Conservation (phyloP, 768 basidiomycete genomes). For the Roridomyces roridus region DNA sequence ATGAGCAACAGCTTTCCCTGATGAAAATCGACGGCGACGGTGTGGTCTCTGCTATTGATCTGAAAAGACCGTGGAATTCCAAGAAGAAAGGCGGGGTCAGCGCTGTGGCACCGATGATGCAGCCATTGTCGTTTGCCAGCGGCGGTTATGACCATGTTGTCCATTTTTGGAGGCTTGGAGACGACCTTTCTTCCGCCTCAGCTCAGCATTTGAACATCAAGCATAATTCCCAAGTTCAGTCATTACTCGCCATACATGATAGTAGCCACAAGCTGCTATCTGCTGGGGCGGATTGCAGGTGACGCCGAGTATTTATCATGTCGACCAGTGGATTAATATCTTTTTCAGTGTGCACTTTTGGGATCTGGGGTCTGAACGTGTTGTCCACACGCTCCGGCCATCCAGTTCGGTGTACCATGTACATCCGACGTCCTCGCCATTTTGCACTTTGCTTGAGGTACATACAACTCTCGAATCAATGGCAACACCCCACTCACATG, state of each 20-base stretch:
- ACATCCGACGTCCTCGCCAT: conserved; percentile 43
- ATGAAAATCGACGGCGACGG: conserved; percentile 18
- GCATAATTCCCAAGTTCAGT: conserved; percentile 50
- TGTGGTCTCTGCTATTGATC: conserved; percentile 28
- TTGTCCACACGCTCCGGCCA: conserved; percentile 43
- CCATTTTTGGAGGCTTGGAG: conserved; percentile 51
- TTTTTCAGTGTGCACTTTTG: conserved; percentile 41
- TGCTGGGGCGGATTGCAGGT: conserved; percentile 52
- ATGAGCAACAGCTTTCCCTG: conserved; percentile 39
- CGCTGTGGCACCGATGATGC: conserved; percentile 47
- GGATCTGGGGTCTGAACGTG: conserved; percentile 54
- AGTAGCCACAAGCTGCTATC: conserved; percentile 53
- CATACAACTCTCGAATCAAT: too few relatives aligned
- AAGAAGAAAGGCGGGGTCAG: conserved; percentile 49
- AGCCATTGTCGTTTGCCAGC: conserved; percentile 49
- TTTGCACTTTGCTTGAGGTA: conserved; percentile 53
- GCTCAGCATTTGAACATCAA: conserved; percentile 42
- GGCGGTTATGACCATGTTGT: conserved; percentile 57
- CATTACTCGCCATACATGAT: conserved; percentile 49
- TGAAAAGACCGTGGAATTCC: conserved; percentile 37
- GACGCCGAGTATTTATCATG: background rate
- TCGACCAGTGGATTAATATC: background rate
- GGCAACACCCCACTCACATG: too few relatives aligned
- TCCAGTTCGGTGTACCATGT: conserved; percentile 53
- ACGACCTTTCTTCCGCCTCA: conserved; percentile 37